Evolutionary conservation across 1,284 basidiomycete species (phyloP), one percentile per base, ranked within the genome.

Genomic region (Violaceomyces palustris): DNA sequence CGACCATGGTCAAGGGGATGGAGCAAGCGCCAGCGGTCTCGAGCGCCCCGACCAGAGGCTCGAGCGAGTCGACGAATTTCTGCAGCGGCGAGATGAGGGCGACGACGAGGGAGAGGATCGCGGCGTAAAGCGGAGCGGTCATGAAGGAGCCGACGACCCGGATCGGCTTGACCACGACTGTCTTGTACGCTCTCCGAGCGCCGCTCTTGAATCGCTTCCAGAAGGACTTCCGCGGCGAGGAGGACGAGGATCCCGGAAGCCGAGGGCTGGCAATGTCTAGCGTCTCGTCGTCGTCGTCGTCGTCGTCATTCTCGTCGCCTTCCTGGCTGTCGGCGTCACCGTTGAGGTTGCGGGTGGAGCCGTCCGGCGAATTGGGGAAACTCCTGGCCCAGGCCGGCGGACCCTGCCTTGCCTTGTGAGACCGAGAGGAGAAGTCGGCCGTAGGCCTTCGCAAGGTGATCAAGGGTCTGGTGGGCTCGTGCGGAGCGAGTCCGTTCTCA

Each of bases 1-100:
- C 89, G 49, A 96, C 80, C 28, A 96, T 78, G 3, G 91, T 94
- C 19, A 94, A 72, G 0, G 91, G 91, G 56, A 96, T 76, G 69
- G 64, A 50, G 55, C 75, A 76, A 7, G 70, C 68, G 17, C 76
- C 76, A 8, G 74, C 66, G 26, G 67, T 73, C 39, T 72, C 64
- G 31, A 77, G 64, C n/a, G 75, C 74, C 26, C 75, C 75, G n/a
- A 74, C 72, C 10, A 77, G 49, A 5, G 76, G 74, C 44, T 69
- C 63, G 15, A 74, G 32, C 29, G 67, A 49, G 33, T 73, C 68
- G 35, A 77, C 40, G 14, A 61, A 53, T 28, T 53, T 42, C 50
- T 77, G 76, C 11, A 93, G 62, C 1, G 86, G 84, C 6, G 77
- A 83, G 15, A 86, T 79, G 61, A 87, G 81, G 1, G 90, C 89